Base-by-base conservation (phyloP, 2,329 filamentous ascomycete species). In the Trichoderma pleuroti region DNA sequence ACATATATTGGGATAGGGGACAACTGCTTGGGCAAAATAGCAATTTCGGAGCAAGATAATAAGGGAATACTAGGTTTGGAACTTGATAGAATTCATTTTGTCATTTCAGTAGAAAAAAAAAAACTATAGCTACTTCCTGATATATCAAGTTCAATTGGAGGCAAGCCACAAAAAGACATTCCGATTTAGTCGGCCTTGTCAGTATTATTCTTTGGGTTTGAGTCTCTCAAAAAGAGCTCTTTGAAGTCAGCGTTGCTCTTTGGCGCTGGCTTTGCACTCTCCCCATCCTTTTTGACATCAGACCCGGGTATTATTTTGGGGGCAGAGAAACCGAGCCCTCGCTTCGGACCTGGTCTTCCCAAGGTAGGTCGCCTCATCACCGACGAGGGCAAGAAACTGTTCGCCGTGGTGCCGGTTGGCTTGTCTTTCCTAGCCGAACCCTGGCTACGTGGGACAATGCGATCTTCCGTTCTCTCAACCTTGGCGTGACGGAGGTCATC, bases 221-320 rank as follows among this genome's bases (percentile, higher is more conserved):
- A 63, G 24, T 75, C 73, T 16, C 75, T 74, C 9, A 86, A 74
- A 67, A 86, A 83, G 76, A 86, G 79, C n/a, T 86, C 84, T 77
- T 86, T 88, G 74, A 88, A 88, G 75, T 88, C 86, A 2, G 85
- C 85, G 77, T 88, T 88, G 75, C 82, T 87, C 80, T 86, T 88
- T 74, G 77, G 78, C 21, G 78, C 74, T 62, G 79, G 74, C 39
- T 72, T 74, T 14, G 73, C 74, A 3, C 72, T 69, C 24, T 73
- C 68, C 10, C 16, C 26, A 32, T 32, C 39, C 3, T 65, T 5
- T 9, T 32, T 39, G 70, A 57, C n/a, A 75, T 75, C 59, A 77
- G 77, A 9, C 72, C 68, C 14, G 70, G 59, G 1, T 52, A 70
- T 26, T 26, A 73, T 57, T 18, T 75, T 76, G 42, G 78, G 77